Conservation (phyloP, 2,329 filamentous ascomycete species). For the Aspergillus sp. region DNA sequence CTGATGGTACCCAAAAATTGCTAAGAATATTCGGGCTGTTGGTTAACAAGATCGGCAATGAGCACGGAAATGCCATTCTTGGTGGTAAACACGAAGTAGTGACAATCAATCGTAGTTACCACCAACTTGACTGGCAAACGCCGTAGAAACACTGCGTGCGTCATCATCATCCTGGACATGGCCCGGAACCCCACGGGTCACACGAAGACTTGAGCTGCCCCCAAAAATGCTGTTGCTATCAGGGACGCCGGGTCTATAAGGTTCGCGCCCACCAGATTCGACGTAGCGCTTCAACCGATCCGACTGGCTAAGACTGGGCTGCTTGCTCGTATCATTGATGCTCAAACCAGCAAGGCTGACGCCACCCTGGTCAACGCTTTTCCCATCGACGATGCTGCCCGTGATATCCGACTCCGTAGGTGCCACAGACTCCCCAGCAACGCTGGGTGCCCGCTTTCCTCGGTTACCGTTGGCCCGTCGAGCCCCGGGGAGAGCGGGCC, state of each 20-base stretch:
- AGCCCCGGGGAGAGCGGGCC: conserved; percentile 71
- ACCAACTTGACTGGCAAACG: conserved; percentile 91
- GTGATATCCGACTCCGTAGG: conserved; percentile 84
- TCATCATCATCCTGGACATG: conserved; percentile 66
- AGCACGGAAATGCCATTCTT: conserved; percentile 9
- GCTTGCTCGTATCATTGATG: conserved; percentile 61
- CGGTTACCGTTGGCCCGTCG: conserved; percentile 59
- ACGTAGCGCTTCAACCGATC: conserved; percentile 93
- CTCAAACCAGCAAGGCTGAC: conserved; percentile 81
- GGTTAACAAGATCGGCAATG: conserved; percentile 7
- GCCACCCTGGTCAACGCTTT: conserved; percentile 67
- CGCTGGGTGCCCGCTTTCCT: conserved; percentile 60
- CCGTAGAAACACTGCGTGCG: conserved; percentile 89
- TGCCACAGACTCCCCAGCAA: conserved; percentile 86
- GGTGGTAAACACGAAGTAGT: conserved; percentile 2
- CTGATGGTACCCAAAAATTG: conserved; percentile 8
- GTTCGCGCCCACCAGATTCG: conserved; percentile 66
- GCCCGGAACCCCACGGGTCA: conserved; percentile 37
- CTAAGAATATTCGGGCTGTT: conserved; percentile 3
- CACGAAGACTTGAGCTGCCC: conserved; percentile 47
- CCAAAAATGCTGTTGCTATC: conserved; percentile 60
- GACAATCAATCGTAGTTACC: conserved; percentile 51
- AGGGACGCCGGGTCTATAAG: conserved; percentile 42
- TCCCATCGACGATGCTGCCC: conserved; percentile 66
- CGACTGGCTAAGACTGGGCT: conserved; percentile 67